Conservation (phyloP, 257 asterid species). For the Solanum tacnaense region DNA sequence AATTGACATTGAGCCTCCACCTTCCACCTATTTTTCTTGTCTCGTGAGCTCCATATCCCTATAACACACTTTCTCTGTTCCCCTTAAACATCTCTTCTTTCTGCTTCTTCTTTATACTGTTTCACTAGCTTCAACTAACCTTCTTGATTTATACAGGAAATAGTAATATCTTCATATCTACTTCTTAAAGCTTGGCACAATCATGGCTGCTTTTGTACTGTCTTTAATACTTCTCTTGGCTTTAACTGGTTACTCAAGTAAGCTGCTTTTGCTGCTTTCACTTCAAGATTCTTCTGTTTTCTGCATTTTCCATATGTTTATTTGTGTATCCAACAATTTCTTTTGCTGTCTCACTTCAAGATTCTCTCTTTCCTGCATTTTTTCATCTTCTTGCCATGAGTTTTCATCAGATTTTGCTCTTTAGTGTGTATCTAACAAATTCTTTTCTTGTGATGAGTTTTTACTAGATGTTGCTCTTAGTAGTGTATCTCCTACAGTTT, state of each 20-base stretch:
- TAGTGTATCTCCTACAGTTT: neutral
- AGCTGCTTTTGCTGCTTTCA: neutral
- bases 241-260: constrained; percentile 36
- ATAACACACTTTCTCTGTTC: neutral
- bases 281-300: neutral
- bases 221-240: constrained; percentile 36
- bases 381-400: neutral
- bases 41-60: neutral
- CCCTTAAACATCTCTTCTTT: constrained; percentile 6
- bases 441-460: neutral
- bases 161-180: neutral
- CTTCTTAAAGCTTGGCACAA: neutral
- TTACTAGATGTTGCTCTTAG: neutral
- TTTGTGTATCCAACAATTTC: neutral
- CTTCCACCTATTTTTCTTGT: neutral
- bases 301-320: neutral
- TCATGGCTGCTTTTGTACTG: constrained; percentile 51
- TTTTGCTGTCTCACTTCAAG: neutral
- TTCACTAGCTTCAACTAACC: neutral
- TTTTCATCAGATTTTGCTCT: neutral
- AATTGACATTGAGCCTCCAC: constrained; percentile 3
- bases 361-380: neutral
- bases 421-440: neutral
- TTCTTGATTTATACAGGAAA: neutral
- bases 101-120: neutral